Conservation (phyloP, 2,329 filamentous ascomycete species). For the Blastomyces gilchristii region DNA sequence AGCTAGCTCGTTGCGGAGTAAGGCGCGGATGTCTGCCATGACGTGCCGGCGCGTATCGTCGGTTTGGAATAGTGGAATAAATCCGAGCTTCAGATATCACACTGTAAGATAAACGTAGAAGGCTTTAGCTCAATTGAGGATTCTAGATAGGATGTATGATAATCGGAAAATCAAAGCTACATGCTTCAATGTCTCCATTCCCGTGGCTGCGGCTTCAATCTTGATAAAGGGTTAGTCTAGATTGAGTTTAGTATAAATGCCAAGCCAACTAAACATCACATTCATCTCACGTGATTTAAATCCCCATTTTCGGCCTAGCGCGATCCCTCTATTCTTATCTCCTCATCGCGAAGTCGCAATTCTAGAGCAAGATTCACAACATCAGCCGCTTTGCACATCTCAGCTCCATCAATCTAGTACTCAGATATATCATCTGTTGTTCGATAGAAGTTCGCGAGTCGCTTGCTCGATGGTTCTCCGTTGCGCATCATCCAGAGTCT, state of each 20-base stretch:
- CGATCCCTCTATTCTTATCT: neutral
- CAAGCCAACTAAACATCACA: neutral
- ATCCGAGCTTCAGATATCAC: neutral
- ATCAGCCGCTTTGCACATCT: neutral
- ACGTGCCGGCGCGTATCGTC: neutral
- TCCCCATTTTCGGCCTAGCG: neutral
- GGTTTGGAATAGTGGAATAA: neutral
- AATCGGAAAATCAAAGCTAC: no score
- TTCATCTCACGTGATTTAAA: neutral
- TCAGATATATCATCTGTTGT: neutral
- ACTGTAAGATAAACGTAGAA: no score
- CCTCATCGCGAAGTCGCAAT: slow-evolving; percentile 3
- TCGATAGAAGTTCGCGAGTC: neutral
- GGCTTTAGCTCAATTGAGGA: neutral
- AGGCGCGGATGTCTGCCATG: slow-evolving; percentile 71
- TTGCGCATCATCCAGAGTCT: neutral
- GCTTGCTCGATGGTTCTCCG: neutral
- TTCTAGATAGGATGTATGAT: neutral
- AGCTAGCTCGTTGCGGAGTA: slow-evolving; percentile 67
- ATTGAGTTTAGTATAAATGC: neutral
- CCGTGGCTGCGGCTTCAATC: no score
- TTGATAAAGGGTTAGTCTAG: neutral
- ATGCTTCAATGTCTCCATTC: no score
- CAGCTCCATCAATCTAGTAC: neutral
- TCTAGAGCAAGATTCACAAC: slow-evolving; percentile 3